These are phyloP conservation scores for Sporothrix euskadiensis DNA, from an alignment of 2,329 filamentous ascomycete species.

Conservation along the genomic window DNA sequence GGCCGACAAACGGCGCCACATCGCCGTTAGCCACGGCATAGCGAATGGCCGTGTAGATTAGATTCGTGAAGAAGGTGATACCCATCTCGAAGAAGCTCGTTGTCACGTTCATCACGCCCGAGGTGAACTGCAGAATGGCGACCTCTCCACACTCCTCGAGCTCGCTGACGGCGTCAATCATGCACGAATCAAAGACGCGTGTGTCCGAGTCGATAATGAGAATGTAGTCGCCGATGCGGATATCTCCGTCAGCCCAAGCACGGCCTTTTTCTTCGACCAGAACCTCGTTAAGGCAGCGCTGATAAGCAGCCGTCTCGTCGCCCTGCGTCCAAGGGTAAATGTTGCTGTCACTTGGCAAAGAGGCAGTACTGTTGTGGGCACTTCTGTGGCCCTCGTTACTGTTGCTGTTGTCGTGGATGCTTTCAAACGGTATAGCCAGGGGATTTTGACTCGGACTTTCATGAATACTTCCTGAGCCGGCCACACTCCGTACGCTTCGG, in stretches of 20 bases:
- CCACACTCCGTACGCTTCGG: neutral
- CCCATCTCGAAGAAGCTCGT: slow-evolving; percentile 71
- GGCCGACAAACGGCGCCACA: slow-evolving; percentile 75
- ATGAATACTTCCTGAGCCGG: too few relatives aligned
- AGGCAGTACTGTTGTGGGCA: slow-evolving; percentile 83
- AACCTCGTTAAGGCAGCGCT: slow-evolving; percentile 63
- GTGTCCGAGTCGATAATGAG: slow-evolving; percentile 78
- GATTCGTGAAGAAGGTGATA: slow-evolving; percentile 70
- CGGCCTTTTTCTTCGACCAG: slow-evolving; percentile 65
- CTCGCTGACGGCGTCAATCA: slow-evolving; percentile 76
- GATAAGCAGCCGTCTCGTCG: slow-evolving; percentile 67
- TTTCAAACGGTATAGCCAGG: neutral
- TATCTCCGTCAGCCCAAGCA: slow-evolving; percentile 81
- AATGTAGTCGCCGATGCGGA: slow-evolving; percentile 83
- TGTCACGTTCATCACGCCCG: slow-evolving; percentile 77
- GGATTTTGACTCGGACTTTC: neutral
- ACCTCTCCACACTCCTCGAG: slow-evolving; percentile 80
- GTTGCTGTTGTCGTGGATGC: slow-evolving; percentile 65
- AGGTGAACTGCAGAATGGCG: slow-evolving; percentile 75
- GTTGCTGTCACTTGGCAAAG: neutral
- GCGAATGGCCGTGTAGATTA: slow-evolving; percentile 74
- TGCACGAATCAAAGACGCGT: slow-evolving; percentile 65
- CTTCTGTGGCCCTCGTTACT: slow-evolving; percentile 52
- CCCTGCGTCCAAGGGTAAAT: slow-evolving; percentile 62
- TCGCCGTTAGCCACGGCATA: slow-evolving; percentile 75